Conservation (phyloP, 1,139 yeast genomes). For the Magnusiomyces ingens region DNA sequence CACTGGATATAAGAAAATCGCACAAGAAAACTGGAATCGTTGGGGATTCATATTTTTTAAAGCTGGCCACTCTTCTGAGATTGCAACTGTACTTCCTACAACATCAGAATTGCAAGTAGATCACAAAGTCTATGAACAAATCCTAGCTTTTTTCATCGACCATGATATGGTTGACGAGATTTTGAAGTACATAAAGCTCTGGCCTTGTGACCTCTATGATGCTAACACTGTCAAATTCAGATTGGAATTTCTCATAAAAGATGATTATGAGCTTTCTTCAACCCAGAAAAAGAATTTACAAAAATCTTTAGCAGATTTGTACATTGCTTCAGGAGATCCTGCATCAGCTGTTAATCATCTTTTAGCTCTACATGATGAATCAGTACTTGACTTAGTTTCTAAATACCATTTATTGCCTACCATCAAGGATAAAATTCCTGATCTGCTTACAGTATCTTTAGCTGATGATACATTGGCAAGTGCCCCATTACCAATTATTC, state of each 20-base stretch:
- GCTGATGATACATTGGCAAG: slow-evolving; percentile 33
- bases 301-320: slow-evolving; percentile 49
- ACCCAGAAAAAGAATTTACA: slow-evolving; percentile 34
- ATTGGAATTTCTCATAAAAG: slow-evolving; percentile 41
- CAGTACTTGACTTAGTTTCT: slow-evolving; percentile 52
- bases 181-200: slow-evolving; percentile 38
- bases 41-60: slow-evolving; percentile 55
- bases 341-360: slow-evolving; percentile 58
- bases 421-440: slow-evolving; percentile 45
- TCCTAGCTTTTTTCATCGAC: slow-evolving; percentile 47
- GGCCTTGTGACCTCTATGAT: slow-evolving; percentile 59
- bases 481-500: slow-evolving; percentile 41
- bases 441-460: slow-evolving; percentile 45
- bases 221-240: slow-evolving; percentile 39
- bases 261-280: slow-evolving; percentile 20
- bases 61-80: slow-evolving; percentile 40
- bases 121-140: slow-evolving; percentile 42
- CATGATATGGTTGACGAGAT: slow-evolving; percentile 32
- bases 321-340: slow-evolving; percentile 52
- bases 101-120: slow-evolving; percentile 36
- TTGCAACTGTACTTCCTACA: slow-evolving; percentile 52
- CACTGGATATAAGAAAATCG: not conserved
- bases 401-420: slow-evolving; percentile 54
- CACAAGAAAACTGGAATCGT: slow-evolving; percentile 51
- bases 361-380: slow-evolving; percentile 46